Evolutionary conservation across 371 early-diverging fungal genomes (phyloP).

Genomic region (Haplosporangium sp.): DNA sequence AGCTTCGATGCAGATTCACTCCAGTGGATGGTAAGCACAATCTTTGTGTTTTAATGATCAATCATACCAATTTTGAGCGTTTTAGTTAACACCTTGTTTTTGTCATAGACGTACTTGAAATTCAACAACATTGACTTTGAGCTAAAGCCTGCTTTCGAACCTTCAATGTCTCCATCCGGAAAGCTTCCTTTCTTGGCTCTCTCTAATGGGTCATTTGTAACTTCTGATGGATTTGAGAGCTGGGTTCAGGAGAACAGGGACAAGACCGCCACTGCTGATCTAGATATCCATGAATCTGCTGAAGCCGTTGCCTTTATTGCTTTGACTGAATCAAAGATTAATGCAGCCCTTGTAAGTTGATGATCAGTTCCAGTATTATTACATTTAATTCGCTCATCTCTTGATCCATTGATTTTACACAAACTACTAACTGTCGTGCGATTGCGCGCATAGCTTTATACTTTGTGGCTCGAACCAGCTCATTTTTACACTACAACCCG

Average conservation of each 20-base stretch:
- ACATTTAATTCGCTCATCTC: no score
- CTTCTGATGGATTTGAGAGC: slow-evolving; percentile 37
- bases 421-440: background rate
- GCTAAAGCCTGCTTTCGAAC: slow-evolving; percentile 44
- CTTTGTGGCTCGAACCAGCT: slow-evolving; percentile 49
- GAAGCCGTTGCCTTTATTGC: slow-evolving; percentile 48
- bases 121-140: slow-evolving; percentile 50
- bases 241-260: slow-evolving; percentile 43
- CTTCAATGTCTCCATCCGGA: slow-evolving; percentile 52
- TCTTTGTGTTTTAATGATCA: background rate
- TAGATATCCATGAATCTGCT: slow-evolving; percentile 37
- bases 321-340: slow-evolving; percentile 49
- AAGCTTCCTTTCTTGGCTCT: slow-evolving; percentile 51
- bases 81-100: background rate
- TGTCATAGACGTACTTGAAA: slow-evolving; percentile 36
- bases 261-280: slow-evolving; percentile 1
- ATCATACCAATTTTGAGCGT: background rate
- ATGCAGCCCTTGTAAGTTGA: slow-evolving; percentile 45
- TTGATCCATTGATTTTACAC: no score
- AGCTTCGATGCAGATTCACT: slow-evolving; percentile 56
- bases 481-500: slow-evolving; percentile 51
- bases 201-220: slow-evolving; percentile 36
- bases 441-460: slow-evolving; percentile 29
- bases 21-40: slow-evolving; percentile 47
- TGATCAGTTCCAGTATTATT: no score